Conservation (phyloP, 306 rosid species). For the Glycyrrhiza uralensis region DNA sequence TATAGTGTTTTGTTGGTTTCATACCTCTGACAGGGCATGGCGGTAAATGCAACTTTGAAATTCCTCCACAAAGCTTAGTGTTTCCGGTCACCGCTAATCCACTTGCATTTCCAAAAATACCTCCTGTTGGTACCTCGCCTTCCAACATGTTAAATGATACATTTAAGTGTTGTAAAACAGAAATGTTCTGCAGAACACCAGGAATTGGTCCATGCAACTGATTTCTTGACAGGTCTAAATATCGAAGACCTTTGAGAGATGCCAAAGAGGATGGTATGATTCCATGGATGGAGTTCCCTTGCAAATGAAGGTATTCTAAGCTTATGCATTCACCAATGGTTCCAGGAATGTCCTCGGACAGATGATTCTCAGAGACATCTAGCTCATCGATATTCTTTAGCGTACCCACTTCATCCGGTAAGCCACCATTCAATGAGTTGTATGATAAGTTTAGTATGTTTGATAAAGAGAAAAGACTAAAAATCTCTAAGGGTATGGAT, state of each 20-base stretch:
- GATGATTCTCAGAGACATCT: constrained; percentile 21
- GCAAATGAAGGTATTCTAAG: constrained; percentile 23
- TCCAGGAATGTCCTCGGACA: constrained; percentile 32
- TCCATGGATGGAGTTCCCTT: constrained; percentile 32
- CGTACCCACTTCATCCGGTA: constrained; percentile 15
- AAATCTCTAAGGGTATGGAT: no score
- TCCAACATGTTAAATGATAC: background rate
- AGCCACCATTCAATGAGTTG: no score
- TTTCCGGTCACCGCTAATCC: background rate
- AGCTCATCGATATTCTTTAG: background rate
- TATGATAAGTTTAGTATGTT: constrained; percentile 11
- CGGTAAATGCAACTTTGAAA: background rate
- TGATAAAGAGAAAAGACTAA: background rate
- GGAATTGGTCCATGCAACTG: constrained; percentile 22
- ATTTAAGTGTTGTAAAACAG: background rate
- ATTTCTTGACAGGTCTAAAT: constrained; percentile 34
- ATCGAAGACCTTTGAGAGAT: constrained; percentile 9
- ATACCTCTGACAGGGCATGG: background rate
- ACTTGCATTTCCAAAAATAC: background rate
- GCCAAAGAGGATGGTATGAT: constrained; percentile 24
- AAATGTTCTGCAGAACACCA: background rate
- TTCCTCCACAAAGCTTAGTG: constrained; percentile 12
- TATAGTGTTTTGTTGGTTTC: no score
- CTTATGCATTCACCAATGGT: constrained; percentile 20
- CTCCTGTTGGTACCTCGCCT: background rate